Evolutionary conservation across 805 yeast species (phyloP), one percentile per base, ranked within the genome.

Genomic region (Pichia phayaonensis): DNA sequence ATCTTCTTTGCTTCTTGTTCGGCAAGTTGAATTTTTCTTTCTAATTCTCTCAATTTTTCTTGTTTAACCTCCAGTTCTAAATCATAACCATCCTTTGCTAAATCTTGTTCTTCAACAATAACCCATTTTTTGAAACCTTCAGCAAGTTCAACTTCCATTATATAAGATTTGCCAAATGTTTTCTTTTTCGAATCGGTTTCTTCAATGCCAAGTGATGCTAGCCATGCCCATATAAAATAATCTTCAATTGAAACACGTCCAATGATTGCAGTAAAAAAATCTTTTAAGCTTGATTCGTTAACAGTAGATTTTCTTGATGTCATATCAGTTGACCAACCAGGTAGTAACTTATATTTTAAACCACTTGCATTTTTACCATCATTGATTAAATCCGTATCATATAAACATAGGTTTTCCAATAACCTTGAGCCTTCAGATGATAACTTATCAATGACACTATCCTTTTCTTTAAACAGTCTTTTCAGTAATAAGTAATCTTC

Each of bases 161-260:
- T 87, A 50, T 87, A 73, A 0, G 95, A 82, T 56, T 94, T 76
- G 11, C 96, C 96, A 70, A 89, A 89, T 1, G 83, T 65, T 31
- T 76, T 75, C 63, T 85, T 85, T 57, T 81, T 80, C 23, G 71
- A 65, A 31, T 75, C 72, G 0, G 89, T 79, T 61, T 86, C 85
- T 61, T 89, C 96, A 31, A 81, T 74, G 0, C 87, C 87, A 23
- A 88, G 63, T 2, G 89, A 77, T 1, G 90, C 80, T 60, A 88
- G 71, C 96, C 96, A 89, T 0, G 96, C 79, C 96, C 96, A 89
- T 27, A 88, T 86, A 61, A 83, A 89, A 64, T 85, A 89, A 64
- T 89, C 96, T 64, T 87, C 95, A 20, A 89, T 79, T 7, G 86
- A 75, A 1, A 86, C 83, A 52, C 86, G 76, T 10, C 78, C 69